These are phyloP conservation scores for Polyrhizophydium stewartii DNA, from an alignment of 371 early-diverging fungal genomes.

Conservation along the genomic window DNA sequence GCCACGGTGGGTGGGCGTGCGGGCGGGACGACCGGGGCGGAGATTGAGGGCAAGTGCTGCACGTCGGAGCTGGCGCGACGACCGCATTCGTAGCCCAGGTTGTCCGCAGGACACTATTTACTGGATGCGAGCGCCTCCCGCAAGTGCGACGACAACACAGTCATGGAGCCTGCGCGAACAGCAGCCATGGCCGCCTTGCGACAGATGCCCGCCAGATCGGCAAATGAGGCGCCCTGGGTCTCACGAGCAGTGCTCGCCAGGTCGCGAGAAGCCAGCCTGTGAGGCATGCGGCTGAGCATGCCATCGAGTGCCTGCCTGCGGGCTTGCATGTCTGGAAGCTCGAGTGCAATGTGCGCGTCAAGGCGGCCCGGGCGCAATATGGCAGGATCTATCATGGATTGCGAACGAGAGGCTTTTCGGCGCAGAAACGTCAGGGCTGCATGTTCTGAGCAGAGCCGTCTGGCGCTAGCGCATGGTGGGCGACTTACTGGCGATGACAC, in stretches of 20 bases:
- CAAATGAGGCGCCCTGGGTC: background rate
- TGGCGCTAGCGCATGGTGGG: background rate
- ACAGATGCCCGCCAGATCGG: background rate
- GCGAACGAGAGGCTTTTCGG: background rate
- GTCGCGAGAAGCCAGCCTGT: background rate
- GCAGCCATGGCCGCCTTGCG: conserved; percentile 9
- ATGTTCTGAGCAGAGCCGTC: background rate
- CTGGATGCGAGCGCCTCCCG: too few species aligned
- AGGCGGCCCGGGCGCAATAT: background rate
- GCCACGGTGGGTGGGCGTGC: too few species aligned
- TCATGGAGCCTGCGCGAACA: background rate
- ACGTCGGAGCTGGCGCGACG: too few species aligned
- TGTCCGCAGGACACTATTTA: too few species aligned
- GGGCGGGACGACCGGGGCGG: too few species aligned
- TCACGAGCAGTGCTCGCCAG: background rate
- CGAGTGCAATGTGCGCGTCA: background rate
- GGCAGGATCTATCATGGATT: background rate
- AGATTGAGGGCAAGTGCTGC: too few species aligned
- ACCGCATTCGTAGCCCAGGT: too few species aligned
- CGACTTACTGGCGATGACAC: background rate
- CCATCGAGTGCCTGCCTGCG: background rate
- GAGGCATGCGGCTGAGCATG: background rate
- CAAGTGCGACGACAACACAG: too few species aligned
- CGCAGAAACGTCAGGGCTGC: background rate
- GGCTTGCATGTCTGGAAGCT: background rate